Evolutionary conservation across 2,329 filamentous ascomycete species (phyloP).

Genomic region (Aureobasidium sp.): DNA sequence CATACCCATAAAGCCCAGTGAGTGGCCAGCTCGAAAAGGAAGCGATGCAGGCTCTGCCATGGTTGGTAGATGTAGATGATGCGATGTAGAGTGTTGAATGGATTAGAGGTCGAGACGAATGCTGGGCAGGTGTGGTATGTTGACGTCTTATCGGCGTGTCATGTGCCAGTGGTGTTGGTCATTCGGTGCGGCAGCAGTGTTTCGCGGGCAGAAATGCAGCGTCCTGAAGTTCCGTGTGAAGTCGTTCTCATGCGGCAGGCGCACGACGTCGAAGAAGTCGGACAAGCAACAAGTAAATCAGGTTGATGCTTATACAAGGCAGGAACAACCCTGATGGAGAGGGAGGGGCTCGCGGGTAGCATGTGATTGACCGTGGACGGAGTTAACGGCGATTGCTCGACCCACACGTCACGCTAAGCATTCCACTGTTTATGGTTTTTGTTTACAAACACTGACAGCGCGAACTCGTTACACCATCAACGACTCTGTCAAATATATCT

Average conservation of each 20-base stretch:
- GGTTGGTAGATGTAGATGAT: background rate
- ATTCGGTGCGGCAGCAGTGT: background rate
- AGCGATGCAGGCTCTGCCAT: constrained; percentile 3
- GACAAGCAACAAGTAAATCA: background rate
- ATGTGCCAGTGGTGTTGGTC: constrained; percentile 5
- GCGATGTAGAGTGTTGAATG: background rate
- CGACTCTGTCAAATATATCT: background rate
- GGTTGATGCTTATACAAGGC: background rate
- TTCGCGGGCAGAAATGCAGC: background rate
- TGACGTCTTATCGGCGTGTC: background rate
- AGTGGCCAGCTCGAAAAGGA: constrained; percentile 19
- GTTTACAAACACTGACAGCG: background rate
- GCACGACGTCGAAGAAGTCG: background rate
- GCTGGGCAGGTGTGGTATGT: background rate
- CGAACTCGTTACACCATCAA: background rate
- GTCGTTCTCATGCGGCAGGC: background rate
- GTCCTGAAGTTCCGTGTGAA: background rate
- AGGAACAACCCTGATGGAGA: constrained; percentile 4
- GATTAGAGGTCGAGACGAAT: background rate
- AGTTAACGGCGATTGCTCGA: background rate
- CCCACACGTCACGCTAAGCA: background rate
- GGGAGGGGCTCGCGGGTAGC: background rate
- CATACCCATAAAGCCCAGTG: constrained; percentile 36
- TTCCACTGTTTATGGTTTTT: constrained; percentile 3
- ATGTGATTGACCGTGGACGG: background rate